A percentile compares a stretch with the other conserved stretches of the same genome.
Conservation (phyloP, 805 yeast species). For the Saccharomycopsis vini region DNA sequence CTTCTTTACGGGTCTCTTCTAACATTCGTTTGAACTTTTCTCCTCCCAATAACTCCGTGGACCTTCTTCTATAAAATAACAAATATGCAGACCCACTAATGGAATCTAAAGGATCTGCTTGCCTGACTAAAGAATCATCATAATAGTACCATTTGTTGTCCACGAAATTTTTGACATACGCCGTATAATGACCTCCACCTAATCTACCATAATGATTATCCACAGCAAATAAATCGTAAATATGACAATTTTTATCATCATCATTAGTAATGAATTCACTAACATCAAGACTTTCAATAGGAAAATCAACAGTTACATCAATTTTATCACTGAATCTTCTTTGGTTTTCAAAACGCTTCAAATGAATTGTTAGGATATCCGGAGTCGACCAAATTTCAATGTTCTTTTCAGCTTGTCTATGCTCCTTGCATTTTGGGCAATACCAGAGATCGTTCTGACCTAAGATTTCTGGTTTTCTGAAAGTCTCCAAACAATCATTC, state of each 20-base stretch:
- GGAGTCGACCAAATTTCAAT: constrained; percentile 93
- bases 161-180: constrained; percentile 70
- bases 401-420: constrained; percentile 82
- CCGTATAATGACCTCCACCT: constrained; percentile 97
- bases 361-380: constrained; percentile 79
- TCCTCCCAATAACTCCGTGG: constrained; percentile 38
- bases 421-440: constrained; percentile 84
- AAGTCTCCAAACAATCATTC: constrained; percentile 64
- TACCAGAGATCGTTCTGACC: constrained; percentile 91
- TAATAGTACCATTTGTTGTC: constrained; percentile 82
- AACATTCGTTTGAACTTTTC: constrained; percentile 34
- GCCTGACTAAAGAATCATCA: constrained; percentile 73
- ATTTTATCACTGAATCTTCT: constrained; percentile 84
- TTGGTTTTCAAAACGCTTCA: constrained; percentile 82
- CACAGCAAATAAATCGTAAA: constrained; percentile 84
- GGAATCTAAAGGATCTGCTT: constrained; percentile 49
- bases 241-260: constrained; percentile 19
- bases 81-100: constrained; percentile 78
- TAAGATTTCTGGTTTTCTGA: constrained; percentile 74
- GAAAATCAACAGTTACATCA: constrained; percentile 76
- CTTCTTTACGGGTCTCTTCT: constrained; percentile 31
- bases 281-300: constrained; percentile 75
- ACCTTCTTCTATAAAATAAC: constrained; percentile 63
- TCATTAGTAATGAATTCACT: constrained; percentile 40
- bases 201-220: constrained; percentile 94